Conservation (phyloP, 2,329 filamentous ascomycete genomes). For the Scedosporium dehoogii region DNA sequence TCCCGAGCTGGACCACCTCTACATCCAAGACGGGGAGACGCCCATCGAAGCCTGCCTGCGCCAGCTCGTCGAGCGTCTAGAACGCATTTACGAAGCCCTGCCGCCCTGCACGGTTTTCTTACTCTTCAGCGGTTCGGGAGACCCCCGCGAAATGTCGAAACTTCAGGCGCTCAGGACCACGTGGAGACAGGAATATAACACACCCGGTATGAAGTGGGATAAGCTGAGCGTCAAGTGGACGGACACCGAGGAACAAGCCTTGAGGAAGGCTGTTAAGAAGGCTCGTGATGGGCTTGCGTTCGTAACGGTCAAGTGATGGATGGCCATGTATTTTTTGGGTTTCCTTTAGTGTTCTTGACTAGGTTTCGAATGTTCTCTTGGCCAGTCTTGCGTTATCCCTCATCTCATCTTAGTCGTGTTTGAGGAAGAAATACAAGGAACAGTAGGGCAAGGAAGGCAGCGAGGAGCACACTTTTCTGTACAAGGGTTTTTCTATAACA, state of each 20-base stretch:
- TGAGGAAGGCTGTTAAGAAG: constrained; percentile 44
- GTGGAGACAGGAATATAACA: constrained; percentile 56
- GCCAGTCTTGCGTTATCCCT: too few species aligned
- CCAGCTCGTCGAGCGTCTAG: constrained; percentile 37
- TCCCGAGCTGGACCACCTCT: constrained; percentile 18
- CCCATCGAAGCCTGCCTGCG: constrained; percentile 35
- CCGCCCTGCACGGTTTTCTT: constrained; percentile 57
- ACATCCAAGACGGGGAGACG: constrained; percentile 13
- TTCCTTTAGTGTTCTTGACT: neutral
- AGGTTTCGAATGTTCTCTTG: too few species aligned
- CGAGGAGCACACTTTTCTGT: neutral
- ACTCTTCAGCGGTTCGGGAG: constrained; percentile 55
- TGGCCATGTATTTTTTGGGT: neutral
- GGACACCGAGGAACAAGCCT: constrained; percentile 52
- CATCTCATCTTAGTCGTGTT: too few species aligned
- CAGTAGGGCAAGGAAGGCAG: neutral
- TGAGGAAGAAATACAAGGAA: neutral
- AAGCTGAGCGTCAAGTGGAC: constrained; percentile 59
- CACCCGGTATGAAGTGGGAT: constrained; percentile 55
- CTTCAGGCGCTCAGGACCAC: constrained; percentile 50
- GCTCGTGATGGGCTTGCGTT: constrained; percentile 57
- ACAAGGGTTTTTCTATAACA: neutral
- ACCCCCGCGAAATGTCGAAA: constrained; percentile 55
- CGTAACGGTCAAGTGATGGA: constrained; percentile 48
- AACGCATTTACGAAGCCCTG: constrained; percentile 45